Conservation (phyloP, 768 basidiomycete species). For the Lactarius akahatsu region DNA sequence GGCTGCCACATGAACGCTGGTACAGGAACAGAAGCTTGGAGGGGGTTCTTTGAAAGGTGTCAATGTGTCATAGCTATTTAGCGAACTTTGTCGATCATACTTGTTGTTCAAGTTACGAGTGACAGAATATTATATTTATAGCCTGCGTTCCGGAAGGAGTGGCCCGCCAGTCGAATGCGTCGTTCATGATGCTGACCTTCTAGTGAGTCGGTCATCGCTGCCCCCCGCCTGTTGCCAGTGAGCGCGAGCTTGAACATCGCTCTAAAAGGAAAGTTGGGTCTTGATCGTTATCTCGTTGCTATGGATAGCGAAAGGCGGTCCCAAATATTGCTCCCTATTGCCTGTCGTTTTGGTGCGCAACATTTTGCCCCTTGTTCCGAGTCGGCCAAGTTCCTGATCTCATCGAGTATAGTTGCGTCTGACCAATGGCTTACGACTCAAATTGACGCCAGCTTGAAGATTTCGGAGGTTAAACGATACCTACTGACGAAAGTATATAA, state of each 20-base stretch:
- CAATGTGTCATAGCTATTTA: neutral
- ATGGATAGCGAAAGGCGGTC: constrained; percentile 10
- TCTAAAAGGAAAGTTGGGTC: neutral
- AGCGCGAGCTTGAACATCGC: neutral
- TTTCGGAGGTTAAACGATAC: constrained; percentile 62
- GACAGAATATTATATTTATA: neutral
- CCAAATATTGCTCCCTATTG: constrained; percentile 41
- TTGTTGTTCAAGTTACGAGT: neutral
- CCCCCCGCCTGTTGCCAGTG: neutral
- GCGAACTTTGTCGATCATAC: neutral
- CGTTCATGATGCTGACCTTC: neutral
- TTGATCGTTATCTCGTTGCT: neutral
- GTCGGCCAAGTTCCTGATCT: neutral
- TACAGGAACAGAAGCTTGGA: neutral
- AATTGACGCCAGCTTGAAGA: constrained; percentile 57
- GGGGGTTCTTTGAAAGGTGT: neutral
- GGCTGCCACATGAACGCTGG: neutral
- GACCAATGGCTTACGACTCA: constrained; percentile 82
- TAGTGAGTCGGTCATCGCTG: neutral
- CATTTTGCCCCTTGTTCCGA: neutral
- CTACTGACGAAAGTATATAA: constrained; percentile 57
- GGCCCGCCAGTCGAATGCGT: neutral
- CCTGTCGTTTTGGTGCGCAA: constrained; percentile 57
- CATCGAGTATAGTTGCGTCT: constrained; percentile 47
- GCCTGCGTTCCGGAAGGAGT: neutral